Conservation (phyloP, 352 stramenopile species). For the Blastocystis sp. region DNA sequence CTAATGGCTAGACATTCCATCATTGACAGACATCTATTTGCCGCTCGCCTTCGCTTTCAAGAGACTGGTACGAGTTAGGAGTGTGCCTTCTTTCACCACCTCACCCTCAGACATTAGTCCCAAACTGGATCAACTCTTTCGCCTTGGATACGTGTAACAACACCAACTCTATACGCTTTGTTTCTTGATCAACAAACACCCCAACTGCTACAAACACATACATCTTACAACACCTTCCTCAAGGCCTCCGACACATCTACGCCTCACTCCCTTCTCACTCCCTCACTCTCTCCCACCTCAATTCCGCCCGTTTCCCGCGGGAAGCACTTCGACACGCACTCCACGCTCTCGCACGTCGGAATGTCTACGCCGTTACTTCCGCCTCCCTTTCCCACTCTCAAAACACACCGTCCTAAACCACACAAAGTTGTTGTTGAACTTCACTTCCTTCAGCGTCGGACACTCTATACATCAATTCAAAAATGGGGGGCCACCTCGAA, state of each 20-base stretch:
- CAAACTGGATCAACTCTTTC: no score
- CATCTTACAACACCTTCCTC: background rate
- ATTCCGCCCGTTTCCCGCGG: background rate
- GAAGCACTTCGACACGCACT: background rate
- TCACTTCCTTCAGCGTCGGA: background rate
- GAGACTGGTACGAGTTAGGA: no score
- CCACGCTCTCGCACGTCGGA: slow-evolving; percentile 10
- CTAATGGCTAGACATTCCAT: no score
- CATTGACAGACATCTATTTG: no score
- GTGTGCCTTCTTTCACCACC: no score
- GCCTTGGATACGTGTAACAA: no score
- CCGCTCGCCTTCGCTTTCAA: no score
- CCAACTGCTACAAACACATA: no score
- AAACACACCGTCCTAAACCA: slow-evolving; percentile 16
- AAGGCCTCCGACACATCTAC: slow-evolving; percentile 15
- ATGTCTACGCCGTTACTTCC: slow-evolving; percentile 4
- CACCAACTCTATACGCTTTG: no score
- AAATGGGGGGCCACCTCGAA: background rate
- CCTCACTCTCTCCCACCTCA: slow-evolving; percentile 32
- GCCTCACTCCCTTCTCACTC: background rate
- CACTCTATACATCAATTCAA: background rate
- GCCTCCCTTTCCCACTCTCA: background rate
- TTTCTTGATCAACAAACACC: no score
- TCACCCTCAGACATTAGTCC: no score
- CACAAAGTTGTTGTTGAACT: slow-evolving; percentile 59